Base-by-base conservation (phyloP, 1,139 yeast species). In the Zhuliangozyma blackwelliae region DNA sequence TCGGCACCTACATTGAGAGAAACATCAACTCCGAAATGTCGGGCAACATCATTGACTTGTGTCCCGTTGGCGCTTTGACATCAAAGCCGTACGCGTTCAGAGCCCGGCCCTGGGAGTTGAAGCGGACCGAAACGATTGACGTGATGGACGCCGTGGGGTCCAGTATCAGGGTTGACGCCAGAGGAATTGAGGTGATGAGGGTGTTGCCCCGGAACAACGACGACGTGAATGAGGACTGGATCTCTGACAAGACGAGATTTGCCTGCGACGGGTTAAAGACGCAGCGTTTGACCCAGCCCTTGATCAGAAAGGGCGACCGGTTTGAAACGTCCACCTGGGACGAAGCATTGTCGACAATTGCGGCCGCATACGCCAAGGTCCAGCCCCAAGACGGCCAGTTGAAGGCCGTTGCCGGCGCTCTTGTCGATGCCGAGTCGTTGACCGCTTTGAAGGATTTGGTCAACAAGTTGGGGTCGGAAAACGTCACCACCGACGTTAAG, bases 91-190 rank as follows among this genome's bases (percentile, higher is more conserved):
- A 87, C 55, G 90, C 95, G 20, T 87, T 87, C 72, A 82, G 79
- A 59, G 95, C 95, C 13, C 79, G 96, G 63, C 95, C 96, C 31
- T 87, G 96, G 96, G 96, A 87, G 65, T 76, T 87, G 59, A 87
- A 86, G 71, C 80, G 87, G 72, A 85, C 95, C 36, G 96, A 87
- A 63, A 75, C 92, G 37, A 78, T 87, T 53, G 96, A 87, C 63
- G 95, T 87, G 23, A 65, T 81, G 68, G 96, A 87, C 61, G 96
- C 82, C 25, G 59, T 87, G 36, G 96, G 96, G 30, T 81, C 92
- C 37, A 84, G 82, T 56, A 76, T 87, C 46, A 76, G 95, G 59
- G 87, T 87, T 39, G 96, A 87, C 61, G 78, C 92, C 36, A 77
- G 95, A 63, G 96, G 95, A 54, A 76, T 82, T 52, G 94, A 86